A percentile compares a stretch with the other conserved stretches of the same genome.
These are phyloP conservation scores for Aechmea fasciata DNA, from an alignment of 176 grass and related monocot genomes.

Conservation along the genomic window DNA sequence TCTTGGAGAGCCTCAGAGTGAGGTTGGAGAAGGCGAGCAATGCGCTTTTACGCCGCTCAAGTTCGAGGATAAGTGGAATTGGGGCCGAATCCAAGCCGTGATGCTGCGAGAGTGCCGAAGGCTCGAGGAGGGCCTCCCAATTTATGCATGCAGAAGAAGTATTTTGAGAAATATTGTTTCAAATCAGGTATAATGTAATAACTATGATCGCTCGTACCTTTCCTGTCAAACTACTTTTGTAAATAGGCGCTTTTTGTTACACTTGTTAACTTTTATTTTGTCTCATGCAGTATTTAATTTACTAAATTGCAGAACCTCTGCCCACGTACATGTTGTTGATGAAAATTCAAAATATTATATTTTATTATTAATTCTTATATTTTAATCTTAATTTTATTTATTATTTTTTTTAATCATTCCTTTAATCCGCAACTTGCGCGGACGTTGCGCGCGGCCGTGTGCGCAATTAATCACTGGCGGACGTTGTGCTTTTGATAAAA, in stretches of 20 bases:
- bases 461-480: too few relatives aligned
- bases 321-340: background rate
- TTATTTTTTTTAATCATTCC: too few relatives aligned
- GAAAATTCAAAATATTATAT: too few relatives aligned
- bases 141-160: constrained; percentile 6
- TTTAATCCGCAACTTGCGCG: too few relatives aligned
- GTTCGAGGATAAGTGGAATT: background rate
- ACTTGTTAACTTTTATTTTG: too few relatives aligned
- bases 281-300: too few relatives aligned
- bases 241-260: too few relatives aligned
- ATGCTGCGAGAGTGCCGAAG: constrained; percentile 1
- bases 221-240: background rate
- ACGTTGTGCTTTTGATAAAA: too few relatives aligned
- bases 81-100: background rate
- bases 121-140: background rate
- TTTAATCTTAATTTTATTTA: too few relatives aligned
- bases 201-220: background rate
- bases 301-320: background rate
- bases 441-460: too few relatives aligned
- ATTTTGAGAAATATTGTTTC: background rate
- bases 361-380: too few relatives aligned
- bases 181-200: background rate
- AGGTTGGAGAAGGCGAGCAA: background rate
- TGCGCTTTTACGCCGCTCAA: background rate
- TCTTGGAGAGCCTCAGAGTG: background rate